These are phyloP conservation scores for Gastrolobium bilobum DNA, from an alignment of 306 rosid species.

Conservation along the genomic window DNA sequence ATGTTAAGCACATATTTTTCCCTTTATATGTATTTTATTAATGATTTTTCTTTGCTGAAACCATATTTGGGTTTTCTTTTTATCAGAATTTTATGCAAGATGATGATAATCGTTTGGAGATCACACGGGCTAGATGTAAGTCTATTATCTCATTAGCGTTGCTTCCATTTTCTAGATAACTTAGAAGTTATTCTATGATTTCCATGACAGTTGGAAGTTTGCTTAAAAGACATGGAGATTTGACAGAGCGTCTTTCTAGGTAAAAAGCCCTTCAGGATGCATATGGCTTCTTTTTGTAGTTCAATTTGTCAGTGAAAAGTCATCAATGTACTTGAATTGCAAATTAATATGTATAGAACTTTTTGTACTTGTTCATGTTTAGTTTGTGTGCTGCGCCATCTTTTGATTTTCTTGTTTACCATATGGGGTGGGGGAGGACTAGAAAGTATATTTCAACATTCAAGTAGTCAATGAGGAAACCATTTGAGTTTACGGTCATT, in stretches of 20 bases:
- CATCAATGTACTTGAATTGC: constrained; percentile 16
- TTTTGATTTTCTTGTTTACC: constrained; percentile 3
- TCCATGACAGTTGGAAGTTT: constrained; percentile 70
- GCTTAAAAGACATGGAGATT: constrained; percentile 84
- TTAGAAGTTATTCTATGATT: constrained; percentile 47
- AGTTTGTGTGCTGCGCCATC: constrained; percentile 31
- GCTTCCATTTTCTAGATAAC: constrained; percentile 25
- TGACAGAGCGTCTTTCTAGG: constrained; percentile 93
- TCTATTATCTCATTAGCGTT: constrained; percentile 23
- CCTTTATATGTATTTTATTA: background rate
- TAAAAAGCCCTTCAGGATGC: constrained; percentile 41
- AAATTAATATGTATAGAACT: background rate
- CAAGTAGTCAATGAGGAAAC: constrained; percentile 1
- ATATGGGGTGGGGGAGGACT: constrained; percentile 16
- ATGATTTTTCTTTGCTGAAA: constrained; percentile 9
- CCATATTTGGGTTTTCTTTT: constrained; percentile 34
- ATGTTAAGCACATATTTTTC: constrained; percentile 8
- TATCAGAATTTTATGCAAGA: constrained; percentile 77
- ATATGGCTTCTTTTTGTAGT: constrained; percentile 13
- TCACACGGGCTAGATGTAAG: constrained; percentile 85
- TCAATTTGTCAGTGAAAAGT: constrained; percentile 21
- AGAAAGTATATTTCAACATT: constrained; percentile 14
- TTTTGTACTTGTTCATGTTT: constrained; percentile 25
- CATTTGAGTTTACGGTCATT: constrained; percentile 1
- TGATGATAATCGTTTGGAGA: constrained; percentile 80